A percentile compares a stretch with the other conserved stretches of the same genome.
phyloP scores from a whole-genome alignment of 257 asterid species.

The Ehretia macrophylla region DNA sequence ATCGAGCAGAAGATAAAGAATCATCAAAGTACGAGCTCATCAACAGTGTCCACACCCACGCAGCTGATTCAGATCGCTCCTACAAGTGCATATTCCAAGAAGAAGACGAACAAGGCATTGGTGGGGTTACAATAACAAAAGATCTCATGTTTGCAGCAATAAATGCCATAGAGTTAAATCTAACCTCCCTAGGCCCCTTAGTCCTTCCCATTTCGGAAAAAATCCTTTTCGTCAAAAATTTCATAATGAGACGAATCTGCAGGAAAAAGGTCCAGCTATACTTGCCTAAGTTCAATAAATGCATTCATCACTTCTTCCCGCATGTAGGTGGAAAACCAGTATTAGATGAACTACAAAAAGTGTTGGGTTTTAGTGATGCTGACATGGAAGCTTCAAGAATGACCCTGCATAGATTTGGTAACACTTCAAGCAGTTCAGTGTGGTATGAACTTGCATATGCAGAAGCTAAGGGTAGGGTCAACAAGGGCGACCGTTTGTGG shows the following conservation, averaged over 20 bases:
- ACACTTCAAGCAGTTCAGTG: constrained; percentile 50
- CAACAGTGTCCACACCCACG: constrained; percentile 46
- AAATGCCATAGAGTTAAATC: constrained; percentile 38
- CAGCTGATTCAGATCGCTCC: constrained; percentile 38
- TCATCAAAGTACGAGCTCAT: constrained; percentile 38
- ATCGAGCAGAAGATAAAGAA: constrained; percentile 22
- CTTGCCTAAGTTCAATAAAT: constrained; percentile 42
- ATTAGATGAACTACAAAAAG: constrained; percentile 42
- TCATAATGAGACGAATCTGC: constrained; percentile 27
- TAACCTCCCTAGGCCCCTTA: constrained; percentile 44
- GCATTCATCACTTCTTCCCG: constrained; percentile 43
- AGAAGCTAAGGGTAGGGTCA: constrained; percentile 44
- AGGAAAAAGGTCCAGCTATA: constrained; percentile 41
- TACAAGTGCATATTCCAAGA: constrained; percentile 42
- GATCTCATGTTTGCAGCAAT: constrained; percentile 41
- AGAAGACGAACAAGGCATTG: constrained; percentile 32
- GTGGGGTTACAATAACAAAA: constrained; percentile 33
- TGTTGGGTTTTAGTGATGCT: constrained; percentile 30
- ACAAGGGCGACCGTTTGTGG: constrained; percentile 11
- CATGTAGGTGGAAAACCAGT: constrained; percentile 46
- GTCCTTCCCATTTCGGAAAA: constrained; percentile 49
- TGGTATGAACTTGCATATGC: too few relatives aligned
- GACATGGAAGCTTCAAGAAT: constrained; percentile 52
- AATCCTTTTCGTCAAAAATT: constrained; percentile 31
- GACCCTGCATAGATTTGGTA: constrained; percentile 44